phyloP scores from a whole-genome alignment of 768 basidiomycete species.

The Pleurotus giganteus region DNA sequence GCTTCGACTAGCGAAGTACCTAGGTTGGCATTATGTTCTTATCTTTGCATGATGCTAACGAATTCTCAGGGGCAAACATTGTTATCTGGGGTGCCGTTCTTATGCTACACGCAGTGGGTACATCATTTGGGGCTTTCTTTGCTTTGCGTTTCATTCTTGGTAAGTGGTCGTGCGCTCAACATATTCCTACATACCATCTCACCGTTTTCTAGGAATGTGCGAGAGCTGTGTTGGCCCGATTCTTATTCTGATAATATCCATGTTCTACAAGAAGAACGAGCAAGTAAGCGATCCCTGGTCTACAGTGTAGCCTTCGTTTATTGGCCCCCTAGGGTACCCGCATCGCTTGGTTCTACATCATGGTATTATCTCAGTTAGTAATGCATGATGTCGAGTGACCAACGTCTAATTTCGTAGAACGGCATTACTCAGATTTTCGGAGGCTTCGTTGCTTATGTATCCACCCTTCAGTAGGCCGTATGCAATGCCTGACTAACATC shows the following conservation, averaged over 20 bases:
- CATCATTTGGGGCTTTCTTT: conserved; percentile 62
- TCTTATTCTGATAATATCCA: conserved; percentile 59
- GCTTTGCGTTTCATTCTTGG: conserved; percentile 64
- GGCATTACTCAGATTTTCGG: conserved; percentile 60
- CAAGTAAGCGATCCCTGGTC: conserved; percentile 32
- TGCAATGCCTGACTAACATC: neutral
- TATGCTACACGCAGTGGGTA: conserved; percentile 57
- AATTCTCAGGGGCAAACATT: conserved; percentile 50
- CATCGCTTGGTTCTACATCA: conserved; percentile 66
- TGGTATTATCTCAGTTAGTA: conserved; percentile 37
- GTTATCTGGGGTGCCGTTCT: conserved; percentile 57
- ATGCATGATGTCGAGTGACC: neutral
- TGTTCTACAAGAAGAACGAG: conserved; percentile 71
- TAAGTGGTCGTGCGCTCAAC: conserved; percentile 17
- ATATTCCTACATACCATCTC: neutral
- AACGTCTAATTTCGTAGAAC: conserved; percentile 33
- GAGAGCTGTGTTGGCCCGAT: conserved; percentile 65
- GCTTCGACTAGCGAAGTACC: conserved; percentile 56
- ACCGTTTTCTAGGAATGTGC: conserved; percentile 50
- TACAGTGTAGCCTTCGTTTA: neutral
- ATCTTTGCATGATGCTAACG: neutral
- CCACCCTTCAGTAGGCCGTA: neutral
- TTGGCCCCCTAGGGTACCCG: conserved; percentile 41
- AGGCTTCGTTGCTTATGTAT: conserved; percentile 61
- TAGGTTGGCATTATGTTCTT: conserved; percentile 36